A percentile compares a stretch with the other conserved stretches of the same genome.
These are phyloP conservation scores for Mycena sp. DNA, from an alignment of 1,284 basidiomycete species.

Conservation along the genomic window DNA sequence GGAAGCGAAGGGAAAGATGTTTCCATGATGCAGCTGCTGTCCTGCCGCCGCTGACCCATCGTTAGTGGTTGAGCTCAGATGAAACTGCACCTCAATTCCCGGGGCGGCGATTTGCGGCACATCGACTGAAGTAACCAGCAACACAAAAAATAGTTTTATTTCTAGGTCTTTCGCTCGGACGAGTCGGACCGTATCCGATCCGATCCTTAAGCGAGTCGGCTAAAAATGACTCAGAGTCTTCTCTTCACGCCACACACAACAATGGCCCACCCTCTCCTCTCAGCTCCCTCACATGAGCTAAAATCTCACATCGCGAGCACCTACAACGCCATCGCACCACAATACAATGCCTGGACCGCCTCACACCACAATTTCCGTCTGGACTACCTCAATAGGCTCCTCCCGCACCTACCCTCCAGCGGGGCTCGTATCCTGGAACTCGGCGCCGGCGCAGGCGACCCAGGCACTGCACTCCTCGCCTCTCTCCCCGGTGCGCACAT, in stretches of 20 bases:
- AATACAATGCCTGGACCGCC: slow-evolving; percentile 16
- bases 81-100: too few species aligned
- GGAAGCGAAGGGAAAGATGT: too few species aligned
- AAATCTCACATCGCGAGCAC: slow-evolving; percentile 13
- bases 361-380: slow-evolving; percentile 5
- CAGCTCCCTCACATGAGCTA: slow-evolving; percentile 8
- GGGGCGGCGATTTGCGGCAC: too few species aligned
- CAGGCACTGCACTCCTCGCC: slow-evolving; percentile 4
- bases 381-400: slow-evolving; percentile 12
- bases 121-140: too few species aligned
- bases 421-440: slow-evolving; percentile 6
- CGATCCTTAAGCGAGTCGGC: not conserved
- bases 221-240: not conserved
- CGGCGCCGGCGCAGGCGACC: slow-evolving; percentile 11
- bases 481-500: slow-evolving; percentile 1
- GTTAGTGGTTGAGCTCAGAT: too few species aligned
- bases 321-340: slow-evolving; percentile 9
- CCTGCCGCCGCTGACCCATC: too few species aligned
- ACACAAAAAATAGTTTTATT: too few species aligned
- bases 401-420: slow-evolving; percentile 7
- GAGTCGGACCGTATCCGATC: too few species aligned
- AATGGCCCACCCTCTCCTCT: slow-evolving; percentile 11
- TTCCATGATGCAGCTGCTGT: too few species aligned
- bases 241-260: not conserved
- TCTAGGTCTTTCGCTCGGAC: too few species aligned